phyloP scores from a whole-genome alignment of 1,284 basidiomycete genomes.

The Afroboletus lepidellus region DNA sequence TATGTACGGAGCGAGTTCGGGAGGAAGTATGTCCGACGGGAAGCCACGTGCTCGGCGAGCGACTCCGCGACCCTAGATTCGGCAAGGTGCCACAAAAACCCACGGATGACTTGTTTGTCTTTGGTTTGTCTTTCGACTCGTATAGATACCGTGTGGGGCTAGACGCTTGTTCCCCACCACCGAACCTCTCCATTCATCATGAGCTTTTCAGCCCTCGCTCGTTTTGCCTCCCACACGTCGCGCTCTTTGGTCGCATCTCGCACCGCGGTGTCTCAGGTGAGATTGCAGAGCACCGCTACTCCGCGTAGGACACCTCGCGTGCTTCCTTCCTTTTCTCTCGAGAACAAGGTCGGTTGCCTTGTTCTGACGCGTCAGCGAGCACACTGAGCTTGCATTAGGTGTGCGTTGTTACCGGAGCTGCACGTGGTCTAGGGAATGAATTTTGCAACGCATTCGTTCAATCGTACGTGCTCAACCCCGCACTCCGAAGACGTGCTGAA shows the following conservation, averaged over 20 bases:
- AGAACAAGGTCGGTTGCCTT: conserved; percentile 52
- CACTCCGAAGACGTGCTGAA: background rate
- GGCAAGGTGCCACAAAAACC: no score
- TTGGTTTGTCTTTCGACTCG: no score
- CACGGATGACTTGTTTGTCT: background rate
- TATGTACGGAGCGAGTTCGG: no score
- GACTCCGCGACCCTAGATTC: no score
- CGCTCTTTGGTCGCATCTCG: conserved; percentile 19
- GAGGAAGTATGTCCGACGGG: no score
- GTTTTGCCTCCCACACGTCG: conserved; percentile 20
- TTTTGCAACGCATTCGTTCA: conserved; percentile 89
- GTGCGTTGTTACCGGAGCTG: conserved; percentile 92
- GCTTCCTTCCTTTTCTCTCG: conserved; percentile 67
- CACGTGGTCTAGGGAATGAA: conserved; percentile 84
- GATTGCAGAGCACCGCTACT: conserved; percentile 28
- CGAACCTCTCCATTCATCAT: conserved; percentile 21
- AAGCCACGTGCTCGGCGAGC: no score
- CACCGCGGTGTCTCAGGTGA: conserved; percentile 9
- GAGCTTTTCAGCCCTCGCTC: conserved; percentile 26
- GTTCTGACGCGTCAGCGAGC: background rate
- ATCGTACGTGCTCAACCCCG: conserved; percentile 53
- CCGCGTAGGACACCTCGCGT: conserved; percentile 27
- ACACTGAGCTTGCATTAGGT: conserved; percentile 50
- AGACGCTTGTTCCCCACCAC: conserved; percentile 18
- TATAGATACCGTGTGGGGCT: no score